Percentiles rank a stretch among this genome's conserved stretches.
Evolutionary conservation across 441 rosid species (phyloP).

Genomic region (Eruca vesicaria): DNA sequence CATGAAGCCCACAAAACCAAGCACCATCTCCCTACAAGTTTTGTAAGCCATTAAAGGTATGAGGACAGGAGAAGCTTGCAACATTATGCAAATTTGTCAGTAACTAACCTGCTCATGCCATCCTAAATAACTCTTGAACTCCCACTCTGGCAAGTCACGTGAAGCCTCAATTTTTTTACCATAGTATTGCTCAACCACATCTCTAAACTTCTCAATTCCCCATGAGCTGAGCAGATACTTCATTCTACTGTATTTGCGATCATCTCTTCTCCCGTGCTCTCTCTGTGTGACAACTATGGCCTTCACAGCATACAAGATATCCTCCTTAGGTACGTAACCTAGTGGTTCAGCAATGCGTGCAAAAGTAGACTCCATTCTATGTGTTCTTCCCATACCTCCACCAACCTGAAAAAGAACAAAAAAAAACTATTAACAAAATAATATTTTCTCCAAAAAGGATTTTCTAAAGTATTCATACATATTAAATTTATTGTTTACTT

Average conservation of each 20-base stretch:
- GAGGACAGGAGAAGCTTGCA: conserved; percentile 4
- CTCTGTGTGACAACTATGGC: conserved; percentile 92
- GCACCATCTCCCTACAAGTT: conserved; percentile 74
- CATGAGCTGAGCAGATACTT: conserved; percentile 86
- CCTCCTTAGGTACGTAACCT: conserved; percentile 91
- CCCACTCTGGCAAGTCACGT: conserved; percentile 82
- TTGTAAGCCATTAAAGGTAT: not conserved
- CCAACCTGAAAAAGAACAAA: conserved; percentile 62
- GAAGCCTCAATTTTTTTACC: conserved; percentile 83
- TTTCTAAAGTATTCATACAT: too few relatives aligned
- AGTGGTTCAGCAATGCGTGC: conserved; percentile 74
- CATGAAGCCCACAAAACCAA: conserved; percentile 83
- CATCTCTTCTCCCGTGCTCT: conserved; percentile 95
- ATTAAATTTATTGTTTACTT: too few relatives aligned
- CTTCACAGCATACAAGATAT: conserved; percentile 84
- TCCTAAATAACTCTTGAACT: conserved; percentile 88
- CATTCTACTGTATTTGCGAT: conserved; percentile 87
- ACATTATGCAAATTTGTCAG: not conserved
- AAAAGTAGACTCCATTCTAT: conserved; percentile 77
- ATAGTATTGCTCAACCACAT: conserved; percentile 78
- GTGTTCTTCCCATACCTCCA: conserved; percentile 98
- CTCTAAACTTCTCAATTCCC: conserved; percentile 90
- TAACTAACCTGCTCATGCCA: conserved; percentile 86
- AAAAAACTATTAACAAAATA: too few relatives aligned
- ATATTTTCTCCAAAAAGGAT: too few relatives aligned